These are phyloP conservation scores for Radiomyces spectabilis DNA, from an alignment of 192 early-diverging fungal genomes.

Conservation along the genomic window DNA sequence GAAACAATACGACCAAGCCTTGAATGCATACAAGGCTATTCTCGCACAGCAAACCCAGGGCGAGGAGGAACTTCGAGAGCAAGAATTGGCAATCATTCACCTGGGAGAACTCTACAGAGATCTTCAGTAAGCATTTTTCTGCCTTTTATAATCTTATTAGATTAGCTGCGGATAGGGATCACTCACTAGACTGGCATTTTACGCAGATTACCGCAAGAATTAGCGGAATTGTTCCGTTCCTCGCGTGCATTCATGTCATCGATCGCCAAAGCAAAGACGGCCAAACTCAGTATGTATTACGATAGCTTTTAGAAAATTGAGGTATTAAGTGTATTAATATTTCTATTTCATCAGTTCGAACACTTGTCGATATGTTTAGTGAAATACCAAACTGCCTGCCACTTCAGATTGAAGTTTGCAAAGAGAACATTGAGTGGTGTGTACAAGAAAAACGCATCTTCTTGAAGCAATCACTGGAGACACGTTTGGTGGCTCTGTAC, in stretches of 20 bases:
- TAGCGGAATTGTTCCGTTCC: slow-evolving; percentile 74
- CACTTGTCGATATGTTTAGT: slow-evolving; percentile 78
- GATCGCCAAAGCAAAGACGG: slow-evolving; percentile 93
- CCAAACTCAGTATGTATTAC: slow-evolving; percentile 72
- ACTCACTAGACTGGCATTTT: no score
- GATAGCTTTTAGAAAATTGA: not conserved
- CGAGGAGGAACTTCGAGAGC: slow-evolving; percentile 47
- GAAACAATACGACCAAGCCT: slow-evolving; percentile 50
- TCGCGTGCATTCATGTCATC: slow-evolving; percentile 73
- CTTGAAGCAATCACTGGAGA: slow-evolving; percentile 92
- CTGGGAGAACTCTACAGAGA: slow-evolving; percentile 69
- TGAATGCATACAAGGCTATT: slow-evolving; percentile 54
- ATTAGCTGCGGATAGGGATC: no score
- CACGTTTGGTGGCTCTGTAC: slow-evolving; percentile 80
- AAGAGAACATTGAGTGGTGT: slow-evolving; percentile 93
- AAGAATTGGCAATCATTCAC: slow-evolving; percentile 64
- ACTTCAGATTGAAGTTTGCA: slow-evolving; percentile 89
- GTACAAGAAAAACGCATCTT: slow-evolving; percentile 88
- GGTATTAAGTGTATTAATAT: not conserved
- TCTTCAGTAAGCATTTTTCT: slow-evolving; percentile 47
- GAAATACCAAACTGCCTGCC: slow-evolving; percentile 81
- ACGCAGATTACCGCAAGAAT: slow-evolving; percentile 67
- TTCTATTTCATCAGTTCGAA: slow-evolving; percentile 52
- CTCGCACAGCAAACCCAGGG: slow-evolving; percentile 30
- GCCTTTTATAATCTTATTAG: no score